Evolutionary conservation across 805 yeast genomes (phyloP), one percentile per base, ranked within the genome.

Genomic region (Candida nanaspora): DNA sequence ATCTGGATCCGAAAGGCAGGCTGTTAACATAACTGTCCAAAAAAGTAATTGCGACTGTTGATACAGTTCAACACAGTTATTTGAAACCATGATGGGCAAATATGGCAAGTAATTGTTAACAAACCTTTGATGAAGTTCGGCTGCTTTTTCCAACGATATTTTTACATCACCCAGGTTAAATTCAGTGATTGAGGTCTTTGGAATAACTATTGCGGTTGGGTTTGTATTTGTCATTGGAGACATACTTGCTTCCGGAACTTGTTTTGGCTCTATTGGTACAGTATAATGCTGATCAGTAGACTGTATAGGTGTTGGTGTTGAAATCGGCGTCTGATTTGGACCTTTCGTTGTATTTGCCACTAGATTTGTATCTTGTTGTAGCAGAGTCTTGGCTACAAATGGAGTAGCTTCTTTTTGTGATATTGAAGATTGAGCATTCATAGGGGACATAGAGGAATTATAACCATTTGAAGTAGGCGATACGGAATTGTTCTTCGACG

Each of bases 21-120:
- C 95, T 0, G 95, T 86, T 35, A 86, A 67, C 68, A 86, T 83
- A 2, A 88, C 91, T 0, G 95, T 76, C 97, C 97, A 89, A 56
- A 89, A 89, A 39, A 89, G 66, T 19, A 88, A 66, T 53, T 85
- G 91, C 0, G 95, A 85, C 53, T 86, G 93, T 15, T 82, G 73
- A 58, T 86, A 86, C 18, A 89, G 70, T 55, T 85, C 93, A 0
- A 80, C 71, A 3, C 94, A 89, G 35, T 76, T 71, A 34, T 71
- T 66, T 0, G 94, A 78, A 23, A 79, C 72, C 56, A 89, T 66
- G 11, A 89, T 84, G 2, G 96, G 96, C 51, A 88, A 67, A 50
- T 72, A 82, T 0, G 95, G 94, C 20, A 85, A 64, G 52, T 80
- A 82, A 42, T 80, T 74, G 6, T 62, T 61, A 46, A 84, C 71